Evolutionary conservation across 805 yeast genomes (phyloP), one percentile per base, ranked within the genome.

Genomic region (Candida nemodendra): DNA sequence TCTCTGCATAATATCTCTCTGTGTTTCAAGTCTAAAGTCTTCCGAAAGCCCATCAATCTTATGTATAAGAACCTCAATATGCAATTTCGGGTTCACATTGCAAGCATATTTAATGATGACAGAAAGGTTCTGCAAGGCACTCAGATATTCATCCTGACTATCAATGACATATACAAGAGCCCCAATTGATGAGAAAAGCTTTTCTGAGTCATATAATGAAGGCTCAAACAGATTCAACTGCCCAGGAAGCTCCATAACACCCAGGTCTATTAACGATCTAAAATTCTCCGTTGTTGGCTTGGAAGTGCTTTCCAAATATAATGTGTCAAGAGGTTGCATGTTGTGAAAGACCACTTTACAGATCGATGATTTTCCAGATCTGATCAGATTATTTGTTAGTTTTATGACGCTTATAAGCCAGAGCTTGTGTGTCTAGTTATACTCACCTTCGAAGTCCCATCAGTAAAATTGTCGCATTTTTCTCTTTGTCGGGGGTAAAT

Each of bases 41-140:
- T 93, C 99, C 38, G 88, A 79, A 28, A 91, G 71, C 0, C 98
- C 98, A 57, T 93, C 99, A 36, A 93, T 91, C 60, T 93, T 93
- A 64, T 93, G 99, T 31, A 93, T 89, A 38, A 93, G 71, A 3
- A 91, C 95, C 62, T 93, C 99, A 34, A 93, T 82, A 56, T 89
- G 87, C 33, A 91, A 82, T 25, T 70, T 70, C 3, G 96, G 96
- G 53, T 90, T 88, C 27, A 84, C 83, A 51, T 81, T 79, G 56
- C 84, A 79, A 0, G 96, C 97, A 52, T 81, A 84, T 55, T 86
- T 93, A 42, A 90, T 83, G 44, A 93, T 88, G 71, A 83, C 82
- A 4, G 91, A 87, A 33, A 93, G 66, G 56, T 89, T 90, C 18
- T 95, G 88, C 32, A 93, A 71, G 0, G 98, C 96, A 61, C 88